Percentiles rank a stretch among this genome's conserved stretches.
Evolutionary conservation across 129 eudicot species (phyloP).

Genomic region (Flaveria linearis): DNA sequence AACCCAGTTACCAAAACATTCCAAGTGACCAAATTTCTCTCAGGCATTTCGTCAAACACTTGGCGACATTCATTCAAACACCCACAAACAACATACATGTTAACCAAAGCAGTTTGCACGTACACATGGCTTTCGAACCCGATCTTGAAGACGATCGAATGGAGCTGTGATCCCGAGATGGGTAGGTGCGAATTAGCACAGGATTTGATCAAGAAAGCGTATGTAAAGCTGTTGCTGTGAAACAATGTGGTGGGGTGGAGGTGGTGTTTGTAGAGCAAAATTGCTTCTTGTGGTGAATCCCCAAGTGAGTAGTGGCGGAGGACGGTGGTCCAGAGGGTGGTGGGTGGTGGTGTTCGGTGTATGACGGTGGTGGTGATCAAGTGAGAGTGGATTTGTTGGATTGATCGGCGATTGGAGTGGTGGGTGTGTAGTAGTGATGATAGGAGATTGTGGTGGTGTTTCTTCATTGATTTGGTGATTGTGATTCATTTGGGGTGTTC

Average conservation of each 20-base stretch:
- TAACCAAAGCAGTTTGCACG: conserved; percentile 50
- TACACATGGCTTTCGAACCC: conserved; percentile 42
- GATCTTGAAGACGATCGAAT: conserved; percentile 32
- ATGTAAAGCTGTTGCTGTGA: conserved; percentile 24
- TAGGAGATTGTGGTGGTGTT: conserved; percentile 25
- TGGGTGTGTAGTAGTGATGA: conserved; percentile 23
- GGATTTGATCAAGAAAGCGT: conserved; percentile 35
- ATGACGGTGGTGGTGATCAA: conserved; percentile 16
- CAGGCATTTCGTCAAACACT: conserved; percentile 51
- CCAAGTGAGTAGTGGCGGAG: conserved; percentile 38
- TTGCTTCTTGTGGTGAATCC: conserved; percentile 23
- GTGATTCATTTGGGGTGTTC: background rate
- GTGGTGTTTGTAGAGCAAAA: conserved; percentile 32
- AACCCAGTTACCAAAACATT: conserved; percentile 46
- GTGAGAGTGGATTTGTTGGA: conserved; percentile 40
- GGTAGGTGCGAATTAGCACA: conserved; percentile 37
- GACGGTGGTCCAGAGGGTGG: conserved; percentile 34
- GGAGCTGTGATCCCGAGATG: conserved; percentile 36
- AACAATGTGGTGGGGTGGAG: conserved; percentile 29
- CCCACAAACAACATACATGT: conserved; percentile 43
- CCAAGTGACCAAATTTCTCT: conserved; percentile 48
- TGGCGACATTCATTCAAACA: conserved; percentile 28
- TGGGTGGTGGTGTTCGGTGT: conserved; percentile 14
- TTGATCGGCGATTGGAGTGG: conserved; percentile 31
- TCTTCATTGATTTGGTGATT: conserved; percentile 26